Base-by-base conservation (phyloP, 1,139 yeast species). In the Debaryomyces sp. region DNA sequence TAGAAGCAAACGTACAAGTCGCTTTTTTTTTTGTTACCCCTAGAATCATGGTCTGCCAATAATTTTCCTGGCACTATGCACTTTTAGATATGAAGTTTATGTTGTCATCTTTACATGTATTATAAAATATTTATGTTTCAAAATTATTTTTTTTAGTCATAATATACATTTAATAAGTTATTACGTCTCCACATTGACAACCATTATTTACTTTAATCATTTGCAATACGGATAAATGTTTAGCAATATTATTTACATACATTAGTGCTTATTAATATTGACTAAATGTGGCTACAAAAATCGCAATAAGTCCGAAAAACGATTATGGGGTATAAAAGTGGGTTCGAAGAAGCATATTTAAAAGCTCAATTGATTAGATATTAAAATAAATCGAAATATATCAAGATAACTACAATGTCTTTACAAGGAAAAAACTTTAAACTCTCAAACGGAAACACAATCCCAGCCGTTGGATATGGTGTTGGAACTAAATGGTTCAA, bases 401-500 rank as follows among this genome's bases (percentile, higher is more conserved):
- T 18, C 32, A 22, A 4, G 12, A 13, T 22, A 43, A 43, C 5
- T 36, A 44, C 3, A 44, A 46, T 47, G 49, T 42, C 49, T 15
- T 27, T 36, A 35, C 21, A 21, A 30, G 60, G 62, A 33, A 59
- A 55, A 32, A 32, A 35, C 23, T 62, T 63, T 47, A 63, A 60
- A 51, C 59, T 64, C 34, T 44, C 60, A 13, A 57, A 61, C 45
- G 69, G 68, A 1, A 54, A 55, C 50, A 47, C 60, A 30, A 61
- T 66, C 48, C 70, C 70, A 21, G 38, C 38, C 3, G n/a, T 71
- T 23, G 74, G 62, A 4, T 68, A 62, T 48, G 77, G 77, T n/a
- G 56, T 70, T 2, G 75, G 75, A 13, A 67, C 73, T 48, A 63
- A 62, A 46, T 70, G 74, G 74, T 22, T 12, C 66, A 70, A 69